These are phyloP conservation scores for Drechslerella dactyloides DNA, from an alignment of 2,329 filamentous ascomycete genomes.

Conservation along the genomic window DNA sequence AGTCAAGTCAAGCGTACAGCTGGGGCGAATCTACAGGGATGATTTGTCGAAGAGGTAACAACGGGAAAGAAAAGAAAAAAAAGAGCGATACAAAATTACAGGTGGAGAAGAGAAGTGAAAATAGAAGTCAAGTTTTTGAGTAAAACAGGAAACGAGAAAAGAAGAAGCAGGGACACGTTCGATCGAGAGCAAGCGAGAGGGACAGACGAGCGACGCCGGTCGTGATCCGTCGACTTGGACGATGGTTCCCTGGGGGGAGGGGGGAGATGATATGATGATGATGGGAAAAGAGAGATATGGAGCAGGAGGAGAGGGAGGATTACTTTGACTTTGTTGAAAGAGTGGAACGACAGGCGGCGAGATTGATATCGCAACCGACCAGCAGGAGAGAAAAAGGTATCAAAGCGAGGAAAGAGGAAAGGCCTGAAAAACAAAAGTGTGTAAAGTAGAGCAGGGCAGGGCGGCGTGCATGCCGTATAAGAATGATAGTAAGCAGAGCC, in stretches of 20 bases:
- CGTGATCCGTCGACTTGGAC: slow-evolving; percentile 49
- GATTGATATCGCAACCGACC: slow-evolving; percentile 55
- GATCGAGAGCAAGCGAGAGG: slow-evolving; percentile 49
- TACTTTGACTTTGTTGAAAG: too few relatives aligned
- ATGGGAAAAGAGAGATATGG: slow-evolving; percentile 53
- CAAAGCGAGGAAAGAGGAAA: slow-evolving; percentile 47
- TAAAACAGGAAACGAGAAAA: neutral
- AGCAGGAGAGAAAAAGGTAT: slow-evolving; percentile 45
- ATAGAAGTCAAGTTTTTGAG: neutral
- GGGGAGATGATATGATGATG: slow-evolving; percentile 55
- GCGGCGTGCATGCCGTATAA: slow-evolving; percentile 50
- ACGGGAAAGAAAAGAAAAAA: slow-evolving; percentile 24
- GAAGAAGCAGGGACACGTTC: slow-evolving; percentile 10
- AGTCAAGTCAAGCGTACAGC: slow-evolving; percentile 33
- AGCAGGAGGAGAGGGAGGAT: slow-evolving; percentile 51
- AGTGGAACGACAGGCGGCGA: slow-evolving; percentile 49
- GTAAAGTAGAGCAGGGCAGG: slow-evolving; percentile 24
- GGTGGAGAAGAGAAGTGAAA: too few relatives aligned
- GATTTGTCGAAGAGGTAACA: slow-evolving; percentile 50
- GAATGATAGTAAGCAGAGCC: slow-evolving; percentile 18
- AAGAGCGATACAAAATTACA: slow-evolving; percentile 16
- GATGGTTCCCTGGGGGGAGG: slow-evolving; percentile 41
- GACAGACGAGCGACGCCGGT: slow-evolving; percentile 29
- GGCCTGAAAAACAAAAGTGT: slow-evolving; percentile 19
- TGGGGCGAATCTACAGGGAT: slow-evolving; percentile 51